Evolutionary conservation across 1,284 basidiomycete genomes (phyloP), one percentile per base, ranked within the genome.

Genomic region (Blastosporella zonata): DNA sequence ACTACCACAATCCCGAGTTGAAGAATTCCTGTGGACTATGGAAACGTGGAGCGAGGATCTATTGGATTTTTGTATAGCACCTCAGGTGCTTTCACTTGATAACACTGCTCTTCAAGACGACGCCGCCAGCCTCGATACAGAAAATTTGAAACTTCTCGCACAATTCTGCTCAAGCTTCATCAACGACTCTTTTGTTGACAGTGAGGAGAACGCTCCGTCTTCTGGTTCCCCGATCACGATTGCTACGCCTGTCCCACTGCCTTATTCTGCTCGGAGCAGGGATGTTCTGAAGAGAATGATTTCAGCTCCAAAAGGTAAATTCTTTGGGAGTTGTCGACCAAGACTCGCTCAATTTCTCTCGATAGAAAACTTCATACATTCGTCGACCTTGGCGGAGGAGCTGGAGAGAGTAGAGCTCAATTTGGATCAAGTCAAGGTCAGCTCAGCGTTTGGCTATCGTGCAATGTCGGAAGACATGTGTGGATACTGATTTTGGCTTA

Each of bases 261-360:
- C 55, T 2, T 61, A 55, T 42, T 54, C 54, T 35, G 56, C 52
- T 28, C 57, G 56, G 22, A 58, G 55, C 52, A 59, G 56, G 13
- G 51, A 50, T 1, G 65, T 64, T 8, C 44, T 66, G 6, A 43
- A 52, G 23, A 59, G 60, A 8, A 65, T 67, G 59, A 59, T 67
- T 28, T 63, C 59, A 23, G 54, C 53, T 22, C 41, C 55, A n/a
- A 54, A 50, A 54, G 54, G 57, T 59, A 28, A 29, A 47, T 38
- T 34, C n/a, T 15, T 29, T 18, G 20, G 28, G 2, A 17, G 18
- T 43, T 31, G 12, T 36, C 6, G 15, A 35, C 6, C 12, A 7
- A 31, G 13, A 31, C 22, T 38, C 1, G 23, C 22, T 17, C 9
- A 31, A 43, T 12, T 29, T 27, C 23, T 18, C 41, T 17, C 35